Conservation (phyloP, 2,329 filamentous ascomycete species). For the Ophiognomonia clavigignenti-juglandacearum region DNA sequence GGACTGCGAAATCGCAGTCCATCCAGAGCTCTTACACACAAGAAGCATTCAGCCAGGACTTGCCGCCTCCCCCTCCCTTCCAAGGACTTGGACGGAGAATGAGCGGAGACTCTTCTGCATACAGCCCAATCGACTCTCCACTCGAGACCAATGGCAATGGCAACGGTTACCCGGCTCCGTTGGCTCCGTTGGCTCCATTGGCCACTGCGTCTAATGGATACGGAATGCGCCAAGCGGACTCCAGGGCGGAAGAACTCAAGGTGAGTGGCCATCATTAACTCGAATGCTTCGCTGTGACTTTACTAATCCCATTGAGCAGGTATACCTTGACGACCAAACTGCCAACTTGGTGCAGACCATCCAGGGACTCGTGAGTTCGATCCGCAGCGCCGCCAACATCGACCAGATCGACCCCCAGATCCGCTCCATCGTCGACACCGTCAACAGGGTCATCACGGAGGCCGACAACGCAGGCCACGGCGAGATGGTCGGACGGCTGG, state of each 20-base stretch:
- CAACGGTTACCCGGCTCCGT: constrained; percentile 30
- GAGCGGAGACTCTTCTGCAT: constrained; percentile 67
- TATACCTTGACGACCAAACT: constrained; percentile 80
- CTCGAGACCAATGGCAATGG: constrained; percentile 40
- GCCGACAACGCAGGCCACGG: constrained; percentile 54
- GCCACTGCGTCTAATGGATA: constrained; percentile 31
- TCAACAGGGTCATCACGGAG: constrained; percentile 63
- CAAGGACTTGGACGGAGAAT: constrained; percentile 52
- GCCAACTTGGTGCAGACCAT: constrained; percentile 74
- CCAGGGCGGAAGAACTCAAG: constrained; percentile 47
- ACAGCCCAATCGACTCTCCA: constrained; percentile 69
- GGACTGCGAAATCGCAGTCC: constrained; percentile 24
- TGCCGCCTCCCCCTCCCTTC: constrained; percentile 51
- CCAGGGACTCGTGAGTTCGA: constrained; percentile 70
- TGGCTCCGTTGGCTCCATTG: constrained; percentile 22
- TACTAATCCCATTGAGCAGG: constrained; percentile 33
- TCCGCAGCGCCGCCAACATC: constrained; percentile 60
- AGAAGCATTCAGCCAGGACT: constrained; percentile 27
- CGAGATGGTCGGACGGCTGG: constrained; percentile 52
- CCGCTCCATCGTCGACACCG: constrained; percentile 63
- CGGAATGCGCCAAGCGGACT: constrained; percentile 28
- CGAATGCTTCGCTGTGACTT: neutral
- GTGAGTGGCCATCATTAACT: constrained; percentile 18
- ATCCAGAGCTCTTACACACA: constrained; percentile 24
- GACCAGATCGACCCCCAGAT: constrained; percentile 66